Evolutionary conservation across 2,329 filamentous ascomycete genomes (phyloP), one percentile per base, ranked within the genome.

Genomic region (Paradendryphiella salina): DNA sequence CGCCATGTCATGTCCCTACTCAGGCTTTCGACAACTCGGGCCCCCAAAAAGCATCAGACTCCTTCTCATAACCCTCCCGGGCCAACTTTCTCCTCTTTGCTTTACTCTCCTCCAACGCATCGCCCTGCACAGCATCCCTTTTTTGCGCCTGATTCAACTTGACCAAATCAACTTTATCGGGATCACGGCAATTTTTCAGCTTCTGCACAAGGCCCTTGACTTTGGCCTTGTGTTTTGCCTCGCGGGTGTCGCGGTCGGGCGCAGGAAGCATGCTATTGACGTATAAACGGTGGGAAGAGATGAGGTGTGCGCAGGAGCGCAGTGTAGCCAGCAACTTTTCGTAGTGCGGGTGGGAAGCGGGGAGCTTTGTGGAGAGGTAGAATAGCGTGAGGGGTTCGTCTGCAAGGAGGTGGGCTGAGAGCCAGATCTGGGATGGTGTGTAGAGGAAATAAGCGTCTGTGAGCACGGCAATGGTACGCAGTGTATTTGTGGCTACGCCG

Each of bases 371-470:
- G 15, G 63, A 60, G 15, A 80, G 66, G 63, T 77, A 80, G 60
- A 78, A 78, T n/a, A 67, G 50, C 0, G 73, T 71, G 67, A 94
- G 75, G 0, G 80, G 82, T 33, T 79, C 75, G 68, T 97, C 93
- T 0, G 86, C 89, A 43, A 95, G 81, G 11, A 87, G 79, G 21
- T 96, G 75, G 0, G 92, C 85, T 0, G 90, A 87, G 52, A 97
- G 81, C 85, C 92, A 92, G 70, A 97, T 96, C 72, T 99, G 94
- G 18, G 89, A 88, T 0, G 94, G 94, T 0, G 93, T 93, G 75
- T 89, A 97, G 73, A 96, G 87, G 75, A 97, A 96, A 76, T 97
- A 97, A n/a, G 85, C 91, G 65, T 99, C 94, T 20, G 93, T 96
- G 54, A 96, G 81, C 42, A 96, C 78, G 0, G 91, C 89, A 50